Percentiles rank a stretch among this genome's conserved stretches.
Evolutionary conservation across 257 asterid species (phyloP).

Genomic region (Euphrasia confusa): DNA sequence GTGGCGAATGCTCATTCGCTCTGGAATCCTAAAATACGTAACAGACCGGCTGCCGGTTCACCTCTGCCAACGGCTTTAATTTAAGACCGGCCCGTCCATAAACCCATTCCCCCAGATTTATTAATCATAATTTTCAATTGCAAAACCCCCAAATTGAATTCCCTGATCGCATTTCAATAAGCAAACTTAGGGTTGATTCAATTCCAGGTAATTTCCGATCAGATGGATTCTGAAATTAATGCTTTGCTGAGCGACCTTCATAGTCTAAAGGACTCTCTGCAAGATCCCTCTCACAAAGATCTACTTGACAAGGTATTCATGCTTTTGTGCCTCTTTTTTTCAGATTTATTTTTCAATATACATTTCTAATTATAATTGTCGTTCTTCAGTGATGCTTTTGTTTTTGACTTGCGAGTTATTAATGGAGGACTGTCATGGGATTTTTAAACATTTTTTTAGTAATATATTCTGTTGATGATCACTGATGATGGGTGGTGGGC

Average conservation of each 20-base stretch:
- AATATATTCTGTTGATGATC: not conserved
- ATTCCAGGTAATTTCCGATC: constrained; percentile 9
- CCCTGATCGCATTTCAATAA: constrained; percentile 18
- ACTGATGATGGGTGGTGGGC: constrained; percentile 1
- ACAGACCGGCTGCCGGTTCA: constrained; percentile 26
- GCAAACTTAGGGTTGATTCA: not conserved
- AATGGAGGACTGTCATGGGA: not conserved
- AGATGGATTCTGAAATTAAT: constrained; percentile 65
- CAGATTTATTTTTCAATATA: not conserved
- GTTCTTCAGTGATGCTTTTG: constrained; percentile 17
- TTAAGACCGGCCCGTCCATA: constrained; percentile 22
- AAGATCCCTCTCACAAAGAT: constrained; percentile 41
- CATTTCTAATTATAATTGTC: not conserved
- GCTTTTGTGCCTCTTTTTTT: not conserved
- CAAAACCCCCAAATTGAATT: constrained; percentile 19
- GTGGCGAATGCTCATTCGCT: constrained; percentile 31
- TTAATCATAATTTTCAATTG: not conserved
- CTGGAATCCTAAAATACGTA: constrained; percentile 15
- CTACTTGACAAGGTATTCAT: constrained; percentile 41
- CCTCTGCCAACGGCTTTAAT: not conserved
- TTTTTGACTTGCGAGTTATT: not conserved
- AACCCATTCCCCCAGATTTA: not conserved
- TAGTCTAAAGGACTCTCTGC: constrained; percentile 39
- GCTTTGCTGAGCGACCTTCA: constrained; percentile 52
- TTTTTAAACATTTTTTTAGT: not conserved